A percentile compares a stretch with the other conserved stretches of the same genome.
Evolutionary conservation across 768 basidiomycete genomes (phyloP).

Genomic region (Trametopsis cervina): DNA sequence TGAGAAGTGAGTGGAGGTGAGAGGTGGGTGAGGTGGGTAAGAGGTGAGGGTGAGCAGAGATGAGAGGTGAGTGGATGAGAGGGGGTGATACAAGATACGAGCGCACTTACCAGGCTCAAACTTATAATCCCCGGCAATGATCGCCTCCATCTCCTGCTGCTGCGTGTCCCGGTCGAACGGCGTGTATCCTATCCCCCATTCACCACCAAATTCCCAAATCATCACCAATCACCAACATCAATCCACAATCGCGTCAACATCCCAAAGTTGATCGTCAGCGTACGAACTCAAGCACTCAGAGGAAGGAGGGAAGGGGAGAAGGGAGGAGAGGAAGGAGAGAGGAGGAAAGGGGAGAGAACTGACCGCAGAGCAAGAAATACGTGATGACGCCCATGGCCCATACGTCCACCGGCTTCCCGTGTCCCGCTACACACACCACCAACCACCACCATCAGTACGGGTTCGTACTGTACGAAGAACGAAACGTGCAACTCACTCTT

Average conservation of each 20-base stretch:
- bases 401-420: conserved; percentile 90
- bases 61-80: not conserved
- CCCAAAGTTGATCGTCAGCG: too few species aligned
- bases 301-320: too few species aligned
- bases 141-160: conserved; percentile 90
- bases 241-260: too few species aligned
- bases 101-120: conserved; percentile 59
- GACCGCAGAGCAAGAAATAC: conserved; percentile 84
- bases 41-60: not conserved
- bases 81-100: not conserved
- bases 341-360: not conserved
- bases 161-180: conserved; percentile 93
- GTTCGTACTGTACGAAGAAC: too few species aligned
- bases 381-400: conserved; percentile 99
- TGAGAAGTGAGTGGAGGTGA: too few species aligned
- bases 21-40: not conserved
- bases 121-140: conserved; percentile 87
- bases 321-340: too few species aligned
- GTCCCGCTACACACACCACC: conserved; percentile 70
- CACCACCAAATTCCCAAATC: not conserved
- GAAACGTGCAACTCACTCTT: conserved; percentile 68
- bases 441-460: too few species aligned
- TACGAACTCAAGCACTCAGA: too few species aligned
- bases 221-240: too few species aligned
- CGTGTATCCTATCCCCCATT: conserved; percentile 61